phyloP scores from a whole-genome alignment of 495 filamentous ascomycete genomes.

The Pyrenula massariospora region DNA sequence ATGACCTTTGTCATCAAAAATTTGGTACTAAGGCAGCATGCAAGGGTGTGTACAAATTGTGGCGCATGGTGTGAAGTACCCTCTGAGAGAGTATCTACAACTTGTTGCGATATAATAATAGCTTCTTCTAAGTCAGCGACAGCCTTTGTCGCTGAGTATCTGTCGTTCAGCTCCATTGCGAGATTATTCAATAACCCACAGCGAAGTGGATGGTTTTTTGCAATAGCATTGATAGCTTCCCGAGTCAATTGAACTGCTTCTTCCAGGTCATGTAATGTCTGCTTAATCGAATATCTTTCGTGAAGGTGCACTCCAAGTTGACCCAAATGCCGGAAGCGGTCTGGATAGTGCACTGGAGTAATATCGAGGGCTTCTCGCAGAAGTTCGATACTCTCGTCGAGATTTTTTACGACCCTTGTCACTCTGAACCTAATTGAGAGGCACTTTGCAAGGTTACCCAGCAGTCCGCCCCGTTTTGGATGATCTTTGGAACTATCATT shows the following conservation, averaged over 20 bases:
- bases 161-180: no score
- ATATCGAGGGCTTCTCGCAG: neutral
- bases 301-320: neutral
- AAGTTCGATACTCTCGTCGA: neutral
- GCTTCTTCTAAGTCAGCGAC: no score
- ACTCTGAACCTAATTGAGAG: neutral
- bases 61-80: no score
- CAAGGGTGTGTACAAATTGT: no score
- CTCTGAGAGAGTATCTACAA: no score
- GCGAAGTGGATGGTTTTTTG: neutral
- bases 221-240: neutral
- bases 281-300: neutral
- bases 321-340: neutral
- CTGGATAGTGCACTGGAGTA: neutral
- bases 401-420: neutral
- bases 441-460: neutral
- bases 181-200: no score
- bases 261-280: neutral
- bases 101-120: no score
- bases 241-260: neutral
- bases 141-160: no score
- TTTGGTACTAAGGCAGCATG: neutral
- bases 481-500: neutral
- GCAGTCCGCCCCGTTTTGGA: neutral
- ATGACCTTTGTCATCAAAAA: neutral